Evolutionary conservation across 2,329 filamentous ascomycete genomes (phyloP), one percentile per base, ranked within the genome.

Genomic region (Talaromyces sp.): DNA sequence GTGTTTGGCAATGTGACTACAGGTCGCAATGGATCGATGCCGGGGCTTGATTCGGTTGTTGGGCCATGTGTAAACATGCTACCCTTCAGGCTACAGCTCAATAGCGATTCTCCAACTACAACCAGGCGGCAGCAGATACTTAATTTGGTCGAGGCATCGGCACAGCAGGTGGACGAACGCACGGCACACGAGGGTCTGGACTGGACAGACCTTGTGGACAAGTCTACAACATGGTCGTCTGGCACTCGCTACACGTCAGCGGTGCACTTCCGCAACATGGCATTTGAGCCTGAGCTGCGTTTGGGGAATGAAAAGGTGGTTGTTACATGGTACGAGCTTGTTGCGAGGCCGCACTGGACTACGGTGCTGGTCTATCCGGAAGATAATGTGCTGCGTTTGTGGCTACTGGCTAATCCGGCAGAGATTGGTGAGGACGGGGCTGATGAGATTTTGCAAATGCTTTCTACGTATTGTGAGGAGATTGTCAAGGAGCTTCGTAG

Each of bases 1-100:
- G 79, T 83, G 9, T 89, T 89, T 65, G 86, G 86, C 53, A 82
- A 85, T 65, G 85, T 89, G 1, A 85, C 86, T 4, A 85, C 82
- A 34, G 87, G 87, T 0, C 83, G 87, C 57, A 84, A 83, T 68
- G 80, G 85, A 44, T 82, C 83, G 64, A 74, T 86, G 0, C 70
- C 78, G 23, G 76, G 78, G 61, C 79, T 81, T 14, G 83, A 86
- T 63, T 74, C 78, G 56, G 81, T 89, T 59, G 77, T 83, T 34
- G 87, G 87, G 0, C 87, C 87, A 16, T 60, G 58, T n/a, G 51
- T 60, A 18, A 60, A 60, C 47, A 51, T 51, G 47, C n/a, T 51
- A 5, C 47, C 47, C 10, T 27, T 51, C 18, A 51, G 47, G 27
- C 47, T 51, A 34, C 33, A 34, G 33, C 33, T 51, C 47, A 30